Conservation (phyloP, 164 flowering plant species). For the Akebia trifoliata region DNA sequence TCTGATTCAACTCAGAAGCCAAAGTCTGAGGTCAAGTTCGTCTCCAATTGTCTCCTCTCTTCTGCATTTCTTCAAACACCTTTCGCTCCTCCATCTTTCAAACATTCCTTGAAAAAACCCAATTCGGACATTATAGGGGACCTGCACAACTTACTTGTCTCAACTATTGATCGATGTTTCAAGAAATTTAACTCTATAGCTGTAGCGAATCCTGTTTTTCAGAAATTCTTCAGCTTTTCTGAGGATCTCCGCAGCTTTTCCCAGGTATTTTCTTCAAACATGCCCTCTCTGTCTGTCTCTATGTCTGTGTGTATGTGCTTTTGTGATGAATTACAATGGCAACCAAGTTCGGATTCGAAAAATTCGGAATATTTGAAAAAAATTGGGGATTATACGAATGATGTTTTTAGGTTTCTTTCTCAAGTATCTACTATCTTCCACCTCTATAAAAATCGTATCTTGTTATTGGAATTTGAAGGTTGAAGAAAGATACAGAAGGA, state of each 20-base stretch:
- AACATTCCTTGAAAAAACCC: background rate
- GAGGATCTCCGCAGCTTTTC: conserved; percentile 27
- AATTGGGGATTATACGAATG: no score
- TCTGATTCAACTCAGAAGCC: background rate
- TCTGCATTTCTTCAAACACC: conserved; percentile 19
- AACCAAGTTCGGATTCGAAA: no score
- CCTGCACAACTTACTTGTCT: conserved; percentile 22
- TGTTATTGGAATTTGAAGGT: no score
- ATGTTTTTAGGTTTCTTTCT: no score
- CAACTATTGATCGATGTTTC: conserved; percentile 30
- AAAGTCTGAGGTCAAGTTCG: background rate
- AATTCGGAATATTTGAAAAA: no score
- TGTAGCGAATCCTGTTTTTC: conserved; percentile 38
- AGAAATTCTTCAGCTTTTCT: conserved; percentile 26
- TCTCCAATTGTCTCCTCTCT: conserved; percentile 8
- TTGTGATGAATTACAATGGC: no score
- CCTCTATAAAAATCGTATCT: no score
- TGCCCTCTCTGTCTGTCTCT: no score
- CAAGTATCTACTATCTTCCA: no score
- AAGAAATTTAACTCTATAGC: conserved; percentile 24
- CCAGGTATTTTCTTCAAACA: conserved; percentile 35
- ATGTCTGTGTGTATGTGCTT: no score
- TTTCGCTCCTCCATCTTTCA: conserved; percentile 4
- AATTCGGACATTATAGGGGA: conserved; percentile 1
- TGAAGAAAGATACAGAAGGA: no score